Base-by-base conservation (phyloP, 2,329 filamentous ascomycete species). In the Stenocarpella maydis region DNA sequence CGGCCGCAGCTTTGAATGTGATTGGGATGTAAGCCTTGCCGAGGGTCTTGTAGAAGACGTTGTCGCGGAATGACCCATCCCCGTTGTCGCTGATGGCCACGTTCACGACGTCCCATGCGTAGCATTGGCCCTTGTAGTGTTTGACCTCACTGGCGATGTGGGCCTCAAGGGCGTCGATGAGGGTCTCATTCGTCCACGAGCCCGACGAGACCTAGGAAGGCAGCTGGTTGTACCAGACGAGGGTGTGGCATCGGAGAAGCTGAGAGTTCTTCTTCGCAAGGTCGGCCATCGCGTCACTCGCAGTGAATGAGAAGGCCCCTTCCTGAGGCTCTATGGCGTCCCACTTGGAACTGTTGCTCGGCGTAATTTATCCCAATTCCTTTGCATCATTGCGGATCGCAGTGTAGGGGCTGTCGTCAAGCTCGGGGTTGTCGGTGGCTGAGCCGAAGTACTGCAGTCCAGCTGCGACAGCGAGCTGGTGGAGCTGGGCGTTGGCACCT, bases 61-160 rank as follows among this genome's bases (percentile, higher is more conserved):
- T 82, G 69, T 81, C 74, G 68, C 87, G 82, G 78, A 82, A 87
- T 5, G 81, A 83, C 19, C 87, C 87, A 72, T 86, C 84, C 9
- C 65, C 49, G 28, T 65, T 69, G 24, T 90, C 88, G 69, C 85
- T 83, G 49, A 89, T 82, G 5, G 84, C 86, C 80, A 91, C 89
- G 76, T 91, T 91, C 28, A 90, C 84, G 0, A 91, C 89, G 68
- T 91, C 89, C 88, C 88, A 91, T 37, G 85, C 83, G 76, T 87
- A 87, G 77, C 88, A 90, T 73, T 86, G 82, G 67, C 87, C 85
- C 76, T 85, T 85, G 80, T 86, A 90, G 77, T 90, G 84, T 17
- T 79, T 81, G 8, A 87, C 85, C 61, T 86, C 87, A 72, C 86
- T 83, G 70, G 84, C 83, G 72, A 92, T 87, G 77, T 92, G 90